Conservation (phyloP, 2,329 filamentous ascomycete genomes). For the Fusarium ambrosium region DNA sequence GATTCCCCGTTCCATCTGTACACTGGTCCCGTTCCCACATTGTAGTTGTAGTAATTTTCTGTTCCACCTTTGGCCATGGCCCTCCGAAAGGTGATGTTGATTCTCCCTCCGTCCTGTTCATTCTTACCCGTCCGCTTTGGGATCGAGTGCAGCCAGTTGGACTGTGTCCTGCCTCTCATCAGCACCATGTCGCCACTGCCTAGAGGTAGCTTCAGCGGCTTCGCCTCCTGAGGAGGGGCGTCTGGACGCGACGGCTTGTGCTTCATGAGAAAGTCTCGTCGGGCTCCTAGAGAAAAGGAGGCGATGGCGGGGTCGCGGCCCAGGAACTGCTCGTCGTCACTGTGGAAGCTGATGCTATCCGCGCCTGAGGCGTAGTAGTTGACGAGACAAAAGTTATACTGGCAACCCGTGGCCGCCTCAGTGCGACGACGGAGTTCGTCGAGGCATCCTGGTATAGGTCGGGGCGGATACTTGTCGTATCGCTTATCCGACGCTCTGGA, state of each 20-base stretch:
- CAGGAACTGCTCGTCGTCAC: slow-evolving; percentile 84
- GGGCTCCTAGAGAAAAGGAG: slow-evolving; percentile 79
- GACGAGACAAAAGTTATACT: slow-evolving; percentile 83
- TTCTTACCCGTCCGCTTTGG: slow-evolving; percentile 79
- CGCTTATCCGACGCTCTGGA: slow-evolving; percentile 64
- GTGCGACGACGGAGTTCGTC: slow-evolving; percentile 72
- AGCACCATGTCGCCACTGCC: slow-evolving; percentile 82
- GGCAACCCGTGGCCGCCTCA: slow-evolving; percentile 74
- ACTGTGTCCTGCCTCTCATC: slow-evolving; percentile 82
- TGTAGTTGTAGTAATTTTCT: slow-evolving; percentile 88
- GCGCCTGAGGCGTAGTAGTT: slow-evolving; percentile 86
- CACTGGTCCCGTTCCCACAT: slow-evolving; percentile 78
- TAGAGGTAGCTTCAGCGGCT: slow-evolving; percentile 66
- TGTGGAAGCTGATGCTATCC: slow-evolving; percentile 85
- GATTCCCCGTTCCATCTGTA: slow-evolving; percentile 74
- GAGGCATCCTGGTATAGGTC: slow-evolving; percentile 79
- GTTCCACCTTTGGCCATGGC: slow-evolving; percentile 80
- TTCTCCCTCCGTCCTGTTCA: slow-evolving; percentile 72
- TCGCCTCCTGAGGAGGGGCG: slow-evolving; percentile 46
- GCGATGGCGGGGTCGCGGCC: slow-evolving; percentile 79
- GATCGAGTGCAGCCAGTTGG: slow-evolving; percentile 82
- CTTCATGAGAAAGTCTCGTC: slow-evolving; percentile 82
- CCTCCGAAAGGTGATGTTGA: slow-evolving; percentile 84
- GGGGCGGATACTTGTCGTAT: slow-evolving; percentile 68
- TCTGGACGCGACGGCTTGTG: slow-evolving; percentile 72